Evolutionary conservation across 2,329 filamentous ascomycete genomes (phyloP), one percentile per base, ranked within the genome.

Genomic region (Onygenales sp.): DNA sequence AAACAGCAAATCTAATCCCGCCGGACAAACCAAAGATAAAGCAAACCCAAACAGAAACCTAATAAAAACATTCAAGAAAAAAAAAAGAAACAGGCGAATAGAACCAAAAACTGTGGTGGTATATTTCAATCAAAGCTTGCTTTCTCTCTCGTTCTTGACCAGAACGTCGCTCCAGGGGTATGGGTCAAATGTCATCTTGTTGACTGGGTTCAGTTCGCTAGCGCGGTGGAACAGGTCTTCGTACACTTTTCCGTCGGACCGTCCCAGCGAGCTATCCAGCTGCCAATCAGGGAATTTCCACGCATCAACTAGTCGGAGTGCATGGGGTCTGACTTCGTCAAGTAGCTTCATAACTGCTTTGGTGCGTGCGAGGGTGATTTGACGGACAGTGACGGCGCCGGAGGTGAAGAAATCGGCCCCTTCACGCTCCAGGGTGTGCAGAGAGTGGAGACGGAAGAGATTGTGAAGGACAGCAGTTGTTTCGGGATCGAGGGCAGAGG

Each of bases 261-360:
- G 75, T 1, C 87, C 86, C 41, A 90, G 67, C 54, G 80, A 82
- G 61, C 80, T 84, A 65, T 90, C 86, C 2, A 90, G 77, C 61
- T 87, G 84, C 84, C 84, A 90, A 65, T 90, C 86, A 1, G 86
- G 82, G 69, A 90, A 87, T 56, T 81, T 80, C 87, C 86, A 90
- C 0, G 83, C 75, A 62, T 90, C 86, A 0, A 89, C 86, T 9
- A 90, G 71, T 9, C 80, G 70, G 11, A 90, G 77, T 0, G 86
- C 85, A 64, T 90, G 86, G 2, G 86, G 87, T 5, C 87, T 76
- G 56, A 90, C 82, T 57, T 88, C 83, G 54, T 84, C 81, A 4
- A 90, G 74, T 14, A 90, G 72, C 62, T 80, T 81, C 76, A 87
- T 84, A 5, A 87, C 83, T 6, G 80, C 77, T 64, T 79, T 85